phyloP scores from a whole-genome alignment of 345 rosid species.

The Excoecaria agallocha region DNA sequence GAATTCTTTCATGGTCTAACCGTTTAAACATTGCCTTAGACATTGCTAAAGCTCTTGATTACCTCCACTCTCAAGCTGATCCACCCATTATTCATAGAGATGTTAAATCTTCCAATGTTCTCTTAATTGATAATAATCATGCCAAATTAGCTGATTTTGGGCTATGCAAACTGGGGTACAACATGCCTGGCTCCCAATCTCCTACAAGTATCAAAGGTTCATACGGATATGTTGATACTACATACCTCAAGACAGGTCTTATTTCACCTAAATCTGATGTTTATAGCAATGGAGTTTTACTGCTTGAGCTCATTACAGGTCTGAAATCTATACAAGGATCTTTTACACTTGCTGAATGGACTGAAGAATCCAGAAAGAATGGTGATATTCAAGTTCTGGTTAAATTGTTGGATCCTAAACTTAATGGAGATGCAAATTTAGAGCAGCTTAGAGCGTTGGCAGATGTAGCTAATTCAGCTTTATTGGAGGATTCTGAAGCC shows the following conservation, averaged over 20 bases:
- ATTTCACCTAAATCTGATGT: slow-evolving; percentile 39
- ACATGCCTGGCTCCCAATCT: slow-evolving; percentile 7
- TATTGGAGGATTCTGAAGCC: slow-evolving; percentile 31
- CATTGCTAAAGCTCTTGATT: slow-evolving; percentile 42
- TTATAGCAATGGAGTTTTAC: slow-evolving; percentile 39
- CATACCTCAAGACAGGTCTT: slow-evolving; percentile 36
- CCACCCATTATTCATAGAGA: slow-evolving; percentile 56
- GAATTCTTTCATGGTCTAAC: slow-evolving; percentile 38
- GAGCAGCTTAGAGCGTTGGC: slow-evolving; percentile 35
- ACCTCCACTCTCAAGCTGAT: slow-evolving; percentile 43
- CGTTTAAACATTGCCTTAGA: slow-evolving; percentile 45
- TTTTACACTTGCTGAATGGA: slow-evolving; percentile 41
- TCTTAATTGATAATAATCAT: slow-evolving; percentile 29
- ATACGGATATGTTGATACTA: slow-evolving; percentile 33
- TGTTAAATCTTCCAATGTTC: slow-evolving; percentile 54
- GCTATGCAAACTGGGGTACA: slow-evolving; percentile 40
- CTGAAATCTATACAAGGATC: slow-evolving; percentile 40
- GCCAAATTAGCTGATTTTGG: slow-evolving; percentile 52
- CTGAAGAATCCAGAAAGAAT: slow-evolving; percentile 21
- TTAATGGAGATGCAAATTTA: slow-evolving; percentile 28
- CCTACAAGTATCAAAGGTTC: slow-evolving; percentile 41
- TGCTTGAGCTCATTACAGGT: slow-evolving; percentile 42
- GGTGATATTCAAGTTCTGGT: slow-evolving; percentile 20
- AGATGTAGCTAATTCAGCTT: slow-evolving; percentile 29
- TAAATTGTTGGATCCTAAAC: slow-evolving; percentile 40